These are phyloP conservation scores for Vigna unguiculata DNA, from an alignment of 306 rosid genomes.

Conservation along the genomic window DNA sequence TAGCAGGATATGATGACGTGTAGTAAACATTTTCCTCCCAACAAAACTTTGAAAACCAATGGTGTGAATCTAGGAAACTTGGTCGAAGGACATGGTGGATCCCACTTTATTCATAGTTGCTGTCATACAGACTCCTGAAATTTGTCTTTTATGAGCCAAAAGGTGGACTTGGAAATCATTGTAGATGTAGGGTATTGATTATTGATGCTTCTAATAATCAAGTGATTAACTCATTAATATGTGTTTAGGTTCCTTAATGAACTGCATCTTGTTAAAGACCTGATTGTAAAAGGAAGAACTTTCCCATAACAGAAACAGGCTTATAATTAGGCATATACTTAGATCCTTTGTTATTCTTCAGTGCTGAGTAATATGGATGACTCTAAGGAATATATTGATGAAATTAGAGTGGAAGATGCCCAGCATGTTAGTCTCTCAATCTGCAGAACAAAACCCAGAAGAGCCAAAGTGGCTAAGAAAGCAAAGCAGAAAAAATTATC, in stretches of 20 bases:
- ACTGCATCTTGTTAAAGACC: background rate
- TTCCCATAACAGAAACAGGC: background rate
- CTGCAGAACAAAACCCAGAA: background rate
- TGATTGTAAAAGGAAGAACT: background rate
- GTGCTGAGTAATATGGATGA: conserved; percentile 6
- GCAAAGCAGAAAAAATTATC: conserved; percentile 26
- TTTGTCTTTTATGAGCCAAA: background rate
- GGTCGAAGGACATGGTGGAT: background rate
- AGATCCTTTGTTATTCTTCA: background rate
- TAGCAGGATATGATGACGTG: no score
- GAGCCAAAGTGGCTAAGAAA: conserved; percentile 14
- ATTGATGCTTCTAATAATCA: background rate
- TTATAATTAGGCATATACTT: no score
- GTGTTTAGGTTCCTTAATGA: background rate
- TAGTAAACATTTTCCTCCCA: no score
- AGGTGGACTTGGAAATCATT: background rate
- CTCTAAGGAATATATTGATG: background rate
- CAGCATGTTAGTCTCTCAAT: background rate
- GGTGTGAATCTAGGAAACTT: no score
- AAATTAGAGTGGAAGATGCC: background rate
- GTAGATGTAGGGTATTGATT: background rate
- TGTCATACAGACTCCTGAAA: background rate
- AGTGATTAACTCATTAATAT: background rate
- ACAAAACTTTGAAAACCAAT: no score
- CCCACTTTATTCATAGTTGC: background rate